Evolutionary conservation across 768 basidiomycete species (phyloP), one percentile per base, ranked within the genome.

Genomic region (Chalciporus piperatus): DNA sequence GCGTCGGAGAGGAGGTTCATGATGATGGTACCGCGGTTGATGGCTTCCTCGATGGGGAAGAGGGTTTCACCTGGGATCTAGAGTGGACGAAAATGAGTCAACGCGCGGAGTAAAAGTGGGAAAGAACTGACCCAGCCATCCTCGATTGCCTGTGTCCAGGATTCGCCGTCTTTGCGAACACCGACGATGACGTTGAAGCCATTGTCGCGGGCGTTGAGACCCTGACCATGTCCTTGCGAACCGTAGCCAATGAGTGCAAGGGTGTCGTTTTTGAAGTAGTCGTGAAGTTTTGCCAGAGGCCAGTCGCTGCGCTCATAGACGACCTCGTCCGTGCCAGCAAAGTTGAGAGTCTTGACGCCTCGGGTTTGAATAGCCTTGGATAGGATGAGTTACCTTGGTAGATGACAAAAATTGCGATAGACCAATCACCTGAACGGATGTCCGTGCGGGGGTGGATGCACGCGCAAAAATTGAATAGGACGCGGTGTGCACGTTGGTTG

Each of bases 1-100:
- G 97, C 97, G 65, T 99, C 97, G 41, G 96, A 98, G 60, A 99
- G 85, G 48, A 99, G 80, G 82, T 99, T 98, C 97, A 99, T 99
- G 83, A 99, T 90, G 80, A 98, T 95, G 19, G 96, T 97, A 40
- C 97, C 97, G 58, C 80, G 83, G 60, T 87, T 79, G 72, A 98
- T 98, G 56, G 97, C 97, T 72, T 98, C 95, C 63, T 98, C 92
- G 62, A 99, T 98, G 62, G 95, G 81, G 81, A 99, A 99, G 62
- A 99, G 85, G 52, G 90, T 98, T 81, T 98, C 87, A 59, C 95
- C 96, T 38, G 96, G 95, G 20, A 98, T 86, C 89, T 90, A 55
- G n/a, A 37, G n/a, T 7, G 23, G 27, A 46, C 10, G 10, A 43
- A 13, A 3, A 17, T 54, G 39, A 40, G 47, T 41, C 4, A 23